Conservation (phyloP, 495 filamentous ascomycete genomes). For the Penicillium coffeae region DNA sequence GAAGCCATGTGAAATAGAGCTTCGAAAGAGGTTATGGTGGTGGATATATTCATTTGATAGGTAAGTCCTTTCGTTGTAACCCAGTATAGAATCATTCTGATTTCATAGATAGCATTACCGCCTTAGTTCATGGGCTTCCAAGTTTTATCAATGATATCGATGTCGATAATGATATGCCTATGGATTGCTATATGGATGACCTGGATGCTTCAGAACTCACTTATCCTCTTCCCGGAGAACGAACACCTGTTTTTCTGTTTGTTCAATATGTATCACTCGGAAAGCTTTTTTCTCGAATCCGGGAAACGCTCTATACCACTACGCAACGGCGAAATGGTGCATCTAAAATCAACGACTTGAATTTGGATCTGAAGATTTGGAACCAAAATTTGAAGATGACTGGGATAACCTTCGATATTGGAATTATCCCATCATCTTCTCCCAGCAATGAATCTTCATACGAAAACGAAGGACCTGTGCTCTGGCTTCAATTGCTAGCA, state of each 20-base stretch:
- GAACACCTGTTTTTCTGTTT: conserved; percentile 4
- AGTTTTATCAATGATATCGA: conserved; percentile 4
- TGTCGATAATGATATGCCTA: conserved; percentile 7
- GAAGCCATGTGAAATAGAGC: conserved; percentile 7
- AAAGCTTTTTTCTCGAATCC: conserved; percentile 3
- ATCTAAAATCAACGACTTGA: conserved; percentile 3
- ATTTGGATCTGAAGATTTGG: conserved; percentile 4
- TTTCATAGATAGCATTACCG: not conserved
- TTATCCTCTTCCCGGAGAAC: conserved; percentile 5
- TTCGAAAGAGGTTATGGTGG: conserved; percentile 17
- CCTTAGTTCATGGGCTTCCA: conserved; percentile 5
- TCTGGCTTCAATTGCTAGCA: conserved; percentile 6
- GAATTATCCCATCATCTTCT: not conserved
- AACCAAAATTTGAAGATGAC: conserved; percentile 3
- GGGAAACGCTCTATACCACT: conserved; percentile 6
- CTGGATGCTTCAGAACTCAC: conserved; percentile 1
- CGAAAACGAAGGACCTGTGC: not conserved
- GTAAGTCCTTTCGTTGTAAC: conserved; percentile 3
- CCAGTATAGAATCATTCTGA: not conserved
- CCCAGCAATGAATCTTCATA: not conserved
- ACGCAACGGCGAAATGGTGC: conserved; percentile 7
- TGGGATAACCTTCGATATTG: conserved; percentile 4
- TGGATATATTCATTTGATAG: conserved; percentile 11
- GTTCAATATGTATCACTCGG: conserved; percentile 7
- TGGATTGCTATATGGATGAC: conserved; percentile 3